These are phyloP conservation scores for Candida pini DNA, from an alignment of 805 yeast species.

Conservation along the genomic window DNA sequence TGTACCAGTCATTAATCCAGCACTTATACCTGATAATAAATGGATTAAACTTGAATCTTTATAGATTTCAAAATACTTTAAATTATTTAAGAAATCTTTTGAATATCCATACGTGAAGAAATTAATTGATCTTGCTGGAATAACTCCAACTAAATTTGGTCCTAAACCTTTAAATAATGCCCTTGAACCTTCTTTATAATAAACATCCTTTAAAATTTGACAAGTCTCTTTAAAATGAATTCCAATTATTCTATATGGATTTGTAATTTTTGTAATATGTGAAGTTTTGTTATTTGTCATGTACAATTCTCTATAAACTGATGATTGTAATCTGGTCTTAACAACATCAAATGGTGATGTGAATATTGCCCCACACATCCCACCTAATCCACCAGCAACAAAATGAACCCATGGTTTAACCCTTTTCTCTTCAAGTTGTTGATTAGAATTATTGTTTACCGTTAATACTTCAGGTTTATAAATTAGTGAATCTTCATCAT, in stretches of 20 bases:
- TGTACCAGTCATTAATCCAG: conserved; percentile 92
- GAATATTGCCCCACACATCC: conserved; percentile 94
- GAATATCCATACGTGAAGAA: conserved; percentile 96
- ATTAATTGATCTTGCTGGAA: conserved; percentile 95
- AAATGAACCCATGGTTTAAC: conserved; percentile 69
- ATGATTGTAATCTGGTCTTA: conserved; percentile 90
- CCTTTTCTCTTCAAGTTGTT: conserved; percentile 38
- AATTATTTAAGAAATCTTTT: conserved; percentile 62
- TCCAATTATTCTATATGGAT: conserved; percentile 29
- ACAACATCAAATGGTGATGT: conserved; percentile 97
- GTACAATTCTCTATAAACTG: conserved; percentile 62
- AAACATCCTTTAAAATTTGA: conserved; percentile 61
- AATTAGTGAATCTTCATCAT: too few relatives aligned
- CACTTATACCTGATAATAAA: conserved; percentile 77
- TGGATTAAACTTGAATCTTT: conserved; percentile 83
- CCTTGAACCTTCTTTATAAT: conserved; percentile 70
- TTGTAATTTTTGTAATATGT: conserved; percentile 25
- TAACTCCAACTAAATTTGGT: conserved; percentile 94
- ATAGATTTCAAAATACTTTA: conserved; percentile 61
- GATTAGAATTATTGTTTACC: too few relatives aligned
- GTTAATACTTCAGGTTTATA: too few relatives aligned
- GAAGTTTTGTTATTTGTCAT: too few relatives aligned
- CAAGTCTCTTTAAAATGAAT: conserved; percentile 83
- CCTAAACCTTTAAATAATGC: conserved; percentile 94
- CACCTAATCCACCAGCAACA: conserved; percentile 92